Evolutionary conservation across 2,329 filamentous ascomycete species (phyloP).

Genomic region (Dactylellina cionopaga): DNA sequence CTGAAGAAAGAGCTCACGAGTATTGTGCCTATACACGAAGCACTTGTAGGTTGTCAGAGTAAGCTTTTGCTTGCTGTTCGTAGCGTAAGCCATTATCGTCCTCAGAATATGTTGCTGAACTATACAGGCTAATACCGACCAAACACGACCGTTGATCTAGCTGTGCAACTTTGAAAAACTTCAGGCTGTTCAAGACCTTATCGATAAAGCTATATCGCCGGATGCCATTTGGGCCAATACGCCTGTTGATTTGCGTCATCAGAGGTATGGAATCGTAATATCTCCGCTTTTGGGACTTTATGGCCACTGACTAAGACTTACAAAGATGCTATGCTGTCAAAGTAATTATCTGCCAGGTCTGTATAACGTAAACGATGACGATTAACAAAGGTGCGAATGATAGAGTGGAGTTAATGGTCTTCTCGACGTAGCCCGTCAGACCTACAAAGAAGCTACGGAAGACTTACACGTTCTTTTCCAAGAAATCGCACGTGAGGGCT

Average conservation of each 20-base stretch:
- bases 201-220: slow-evolving; percentile 78
- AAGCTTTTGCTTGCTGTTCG: slow-evolving; percentile 74
- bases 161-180: slow-evolving; percentile 74
- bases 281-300: background rate
- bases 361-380: slow-evolving; percentile 23
- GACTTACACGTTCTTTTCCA: slow-evolving; percentile 78
- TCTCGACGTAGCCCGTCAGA: slow-evolving; percentile 85
- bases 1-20: slow-evolving; percentile 81
- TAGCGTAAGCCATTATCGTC: slow-evolving; percentile 62
- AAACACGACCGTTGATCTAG: slow-evolving; percentile 58
- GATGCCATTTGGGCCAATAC: slow-evolving; percentile 81
- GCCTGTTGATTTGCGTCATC: slow-evolving; percentile 86
- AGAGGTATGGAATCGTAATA: slow-evolving; percentile 66
- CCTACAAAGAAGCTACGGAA: slow-evolving; percentile 86
- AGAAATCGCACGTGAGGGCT: slow-evolving; percentile 70
- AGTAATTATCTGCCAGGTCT: slow-evolving; percentile 60
- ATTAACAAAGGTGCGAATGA: slow-evolving; percentile 10
- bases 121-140: slow-evolving; percentile 5
- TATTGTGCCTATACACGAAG: slow-evolving; percentile 74
- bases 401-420: slow-evolving; percentile 83
- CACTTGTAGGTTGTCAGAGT: slow-evolving; percentile 72
- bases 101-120: too few relatives aligned
- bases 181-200: slow-evolving; percentile 70
- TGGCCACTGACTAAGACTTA: slow-evolving; percentile 59
- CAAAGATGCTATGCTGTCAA: slow-evolving; percentile 78